phyloP scores from a whole-genome alignment of 768 basidiomycete genomes.

The Leucocoprinus sp. region DNA sequence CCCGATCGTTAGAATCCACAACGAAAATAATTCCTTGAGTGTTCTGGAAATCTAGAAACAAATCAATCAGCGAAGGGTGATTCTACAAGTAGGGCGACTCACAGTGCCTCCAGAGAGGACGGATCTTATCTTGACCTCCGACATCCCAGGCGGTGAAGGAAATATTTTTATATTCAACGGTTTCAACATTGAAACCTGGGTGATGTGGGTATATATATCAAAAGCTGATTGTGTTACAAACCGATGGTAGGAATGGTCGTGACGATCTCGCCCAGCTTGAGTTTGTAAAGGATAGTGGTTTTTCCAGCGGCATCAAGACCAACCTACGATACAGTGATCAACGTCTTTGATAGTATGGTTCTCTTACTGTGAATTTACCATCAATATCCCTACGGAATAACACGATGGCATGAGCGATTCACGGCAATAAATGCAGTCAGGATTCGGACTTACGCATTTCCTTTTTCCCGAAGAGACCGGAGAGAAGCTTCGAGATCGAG shows the following conservation, averaged over 20 bases:
- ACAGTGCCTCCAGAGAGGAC: conserved; percentile 99
- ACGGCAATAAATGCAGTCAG: conserved; percentile 18
- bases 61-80: conserved; percentile 14
- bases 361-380: conserved; percentile 43
- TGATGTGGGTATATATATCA: conserved; percentile 17
- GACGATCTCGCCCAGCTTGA: conserved; percentile 99
- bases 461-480: conserved; percentile 92
- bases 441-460: conserved; percentile 85
- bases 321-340: conserved; percentile 45
- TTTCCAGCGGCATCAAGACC: conserved; percentile 99
- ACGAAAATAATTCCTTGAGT: conserved; percentile 99
- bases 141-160: conserved; percentile 99
- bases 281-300: conserved; percentile 97
- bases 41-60: conserved; percentile 92
- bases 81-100: conserved; percentile 28
- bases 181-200: conserved; percentile 98
- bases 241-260: conserved; percentile 99
- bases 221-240: conserved; percentile 31
- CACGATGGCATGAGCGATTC: conserved; percentile 22
- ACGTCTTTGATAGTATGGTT: conserved; percentile 15
- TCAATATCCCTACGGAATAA: conserved; percentile 78
- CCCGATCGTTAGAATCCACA: conserved; percentile 98
- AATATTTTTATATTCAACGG: conserved; percentile 99
- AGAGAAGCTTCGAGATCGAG: conserved; percentile 65
- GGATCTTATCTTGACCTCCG: conserved; percentile 99